A percentile compares a stretch with the other conserved stretches of the same genome.
phyloP scores from a whole-genome alignment of 2,329 filamentous ascomycete genomes.

The Hymenoscyphus albidus region DNA sequence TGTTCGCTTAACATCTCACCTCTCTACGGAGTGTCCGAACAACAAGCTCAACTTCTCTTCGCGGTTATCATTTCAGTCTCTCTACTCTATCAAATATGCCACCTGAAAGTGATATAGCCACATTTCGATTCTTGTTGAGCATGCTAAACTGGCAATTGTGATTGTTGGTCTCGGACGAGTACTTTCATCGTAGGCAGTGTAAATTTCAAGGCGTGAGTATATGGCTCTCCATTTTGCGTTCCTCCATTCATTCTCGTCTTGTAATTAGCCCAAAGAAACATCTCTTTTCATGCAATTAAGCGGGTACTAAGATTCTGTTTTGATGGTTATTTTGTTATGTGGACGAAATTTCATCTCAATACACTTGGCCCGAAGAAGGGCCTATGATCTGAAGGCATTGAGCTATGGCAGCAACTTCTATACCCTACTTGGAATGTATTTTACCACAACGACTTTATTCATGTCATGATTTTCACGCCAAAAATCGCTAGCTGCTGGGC shows the following conservation, averaged over 20 bases:
- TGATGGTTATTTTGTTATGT: not conserved
- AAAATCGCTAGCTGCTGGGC: not conserved
- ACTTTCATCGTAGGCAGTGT: not conserved
- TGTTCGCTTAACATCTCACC: too few relatives aligned
- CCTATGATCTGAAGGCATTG: not conserved
- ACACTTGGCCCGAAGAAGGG: not conserved
- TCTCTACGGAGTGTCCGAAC: not conserved
- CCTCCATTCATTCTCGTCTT: not conserved
- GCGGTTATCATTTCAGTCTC: not conserved
- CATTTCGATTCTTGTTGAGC: not conserved
- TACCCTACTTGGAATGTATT: not conserved
- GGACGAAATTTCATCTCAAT: not conserved
- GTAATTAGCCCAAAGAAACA: not conserved
- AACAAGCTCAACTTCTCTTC: not conserved
- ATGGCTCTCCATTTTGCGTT: not conserved
- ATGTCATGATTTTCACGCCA: not conserved
- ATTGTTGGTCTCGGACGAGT: not conserved
- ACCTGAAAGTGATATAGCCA: not conserved
- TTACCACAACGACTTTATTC: not conserved
- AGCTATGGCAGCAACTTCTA: not conserved
- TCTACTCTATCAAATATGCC: not conserved
- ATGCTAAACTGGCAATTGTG: not conserved
- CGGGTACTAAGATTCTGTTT: not conserved
- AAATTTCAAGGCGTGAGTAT: not conserved
- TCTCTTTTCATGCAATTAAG: not conserved